Evolutionary conservation across 2,329 filamentous ascomycete genomes (phyloP), one percentile per base, ranked within the genome.

Genomic region (Stagonosporopsis vannaccii): DNA sequence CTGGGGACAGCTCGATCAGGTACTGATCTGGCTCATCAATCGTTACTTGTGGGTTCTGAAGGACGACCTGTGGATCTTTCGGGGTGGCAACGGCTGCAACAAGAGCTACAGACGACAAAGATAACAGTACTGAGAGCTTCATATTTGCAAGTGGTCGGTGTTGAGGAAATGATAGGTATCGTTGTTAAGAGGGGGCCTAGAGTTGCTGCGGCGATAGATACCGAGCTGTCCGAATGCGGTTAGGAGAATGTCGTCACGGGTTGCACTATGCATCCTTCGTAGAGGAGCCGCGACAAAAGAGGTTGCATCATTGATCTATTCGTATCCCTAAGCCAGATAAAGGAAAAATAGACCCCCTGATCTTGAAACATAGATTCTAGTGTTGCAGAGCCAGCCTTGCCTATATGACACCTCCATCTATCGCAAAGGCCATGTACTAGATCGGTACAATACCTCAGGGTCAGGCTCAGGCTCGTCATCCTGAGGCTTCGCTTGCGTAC

Each of bases 1-100:
- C 92, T 3, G 92, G 92, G n/a, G 86, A 84, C 23, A 95, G 82
- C 80, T 98, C 93, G 61, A 99, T 87, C 42, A 96, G 82, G 75
- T 74, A 76, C 62, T 72, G 62, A 46, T 75, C 72, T 8, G 63
- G 60, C 50, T 75, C 72, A 33, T 61, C 63, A 42, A 69, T 61
- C 40, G 67, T 66, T 11, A 61, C 52, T 51, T 70, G 65, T 22
- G 59, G 60, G 26, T 73, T 69, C 47, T 74, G 67, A 12, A 75
- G 59, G 19, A 74, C 60, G 32, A 64, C 49, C 54, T 74, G 73
- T 7, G 59, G 46, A 25, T 70, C 61, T 39, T 70, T 67, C 4
- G 68, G 68, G 28, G 65, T 61, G 2, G 68, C 56, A 15, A 64
- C 48, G 61, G 70, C 70, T 57, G 68, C 59, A 56, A 60, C 71